Base-by-base conservation (phyloP, 1,284 basidiomycete genomes). In the Inonotus hispidus region DNA sequence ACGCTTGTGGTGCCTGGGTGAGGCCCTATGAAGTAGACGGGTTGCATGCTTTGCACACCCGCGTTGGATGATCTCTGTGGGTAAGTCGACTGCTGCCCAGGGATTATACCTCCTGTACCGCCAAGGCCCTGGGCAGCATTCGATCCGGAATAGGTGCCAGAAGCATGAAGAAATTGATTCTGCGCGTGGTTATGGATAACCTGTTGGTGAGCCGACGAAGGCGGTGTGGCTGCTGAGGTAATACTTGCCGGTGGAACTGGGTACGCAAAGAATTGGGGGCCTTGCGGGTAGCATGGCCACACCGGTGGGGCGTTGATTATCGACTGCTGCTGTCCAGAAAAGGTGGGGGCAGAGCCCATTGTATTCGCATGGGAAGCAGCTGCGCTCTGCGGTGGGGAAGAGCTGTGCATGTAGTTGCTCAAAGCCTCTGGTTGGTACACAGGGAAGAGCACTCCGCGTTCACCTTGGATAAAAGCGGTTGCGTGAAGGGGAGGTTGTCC, bases 391-490 rank as follows among this genome's bases (percentile, higher is more conserved):
- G 46, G 47, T 13, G 56, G 32, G 10, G 62, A 57, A 8, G 55
- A 60, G 38, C 68, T 74, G 16, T 75, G 66, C 79, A 83, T 80
- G 62, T 84, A 83, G 56, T 80, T 76, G 53, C 78, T 80, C 27
- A 88, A 74, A 1, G 82, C 85, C 53, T 90, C 87, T 3, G 83
- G 84, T 29, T 82, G 82, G 70, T 90, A 90, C 29, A 88, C 79
- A 16, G 88, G 81, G 56, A 88, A 81, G 19, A 90, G 75, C 23
- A 81, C 80, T 3, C 87, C 87, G 58, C 87, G 83, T 58, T 88
- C 85, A 54, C 84, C 82, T 64, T 88, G 86, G 59, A 88, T 81
- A 67, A 90, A 90, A 2, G 86, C 85, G 0, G 84, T 82, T 1
- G 88, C 82, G 43, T 79, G 73, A 14, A 89, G 72, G 32, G 88